Evolutionary conservation across 1,284 basidiomycete species (phyloP).

Genomic region (Leccinum pachyderme): DNA sequence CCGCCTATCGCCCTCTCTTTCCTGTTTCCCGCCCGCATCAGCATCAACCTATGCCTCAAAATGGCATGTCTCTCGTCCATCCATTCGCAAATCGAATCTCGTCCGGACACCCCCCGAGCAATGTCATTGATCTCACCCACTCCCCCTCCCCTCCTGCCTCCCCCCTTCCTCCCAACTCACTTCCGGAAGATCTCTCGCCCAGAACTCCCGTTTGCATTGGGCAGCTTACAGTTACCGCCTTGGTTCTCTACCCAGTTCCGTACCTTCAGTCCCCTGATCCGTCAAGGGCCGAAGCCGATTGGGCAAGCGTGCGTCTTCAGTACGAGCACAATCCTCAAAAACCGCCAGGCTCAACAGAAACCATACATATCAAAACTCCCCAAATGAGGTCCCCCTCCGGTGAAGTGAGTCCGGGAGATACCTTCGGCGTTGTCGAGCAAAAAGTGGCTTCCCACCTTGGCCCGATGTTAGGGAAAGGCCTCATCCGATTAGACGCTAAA

Average conservation of each 20-base stretch:
- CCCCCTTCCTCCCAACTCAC: slow-evolving; percentile 25
- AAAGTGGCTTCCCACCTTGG: slow-evolving; percentile 76
- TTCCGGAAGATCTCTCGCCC: slow-evolving; percentile 58
- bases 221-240: slow-evolving; percentile 74
- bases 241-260: slow-evolving; percentile 82
- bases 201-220: slow-evolving; percentile 89
- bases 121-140: slow-evolving; percentile 73
- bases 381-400: slow-evolving; percentile 46
- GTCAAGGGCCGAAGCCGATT: slow-evolving; percentile 53
- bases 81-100: slow-evolving; percentile 17
- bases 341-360: slow-evolving; percentile 57
- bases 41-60: slow-evolving; percentile 21
- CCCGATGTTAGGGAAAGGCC: slow-evolving; percentile 77
- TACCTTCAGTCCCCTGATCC: slow-evolving; percentile 59
- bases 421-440: slow-evolving; percentile 85
- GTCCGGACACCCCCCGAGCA: slow-evolving; percentile 34
- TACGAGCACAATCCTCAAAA: slow-evolving; percentile 64
- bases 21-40: slow-evolving; percentile 34
- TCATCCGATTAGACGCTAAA: slow-evolving; percentile 83
- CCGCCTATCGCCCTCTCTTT: slow-evolving; percentile 48
- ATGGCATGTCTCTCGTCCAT: slow-evolving; percentile 16
- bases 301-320: slow-evolving; percentile 75
- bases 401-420: slow-evolving; percentile 54
- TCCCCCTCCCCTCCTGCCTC: slow-evolving; percentile 70
- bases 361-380: slow-evolving; percentile 79